Conservation (phyloP, 768 basidiomycete genomes). For the Phanerochaete carnosa region DNA sequence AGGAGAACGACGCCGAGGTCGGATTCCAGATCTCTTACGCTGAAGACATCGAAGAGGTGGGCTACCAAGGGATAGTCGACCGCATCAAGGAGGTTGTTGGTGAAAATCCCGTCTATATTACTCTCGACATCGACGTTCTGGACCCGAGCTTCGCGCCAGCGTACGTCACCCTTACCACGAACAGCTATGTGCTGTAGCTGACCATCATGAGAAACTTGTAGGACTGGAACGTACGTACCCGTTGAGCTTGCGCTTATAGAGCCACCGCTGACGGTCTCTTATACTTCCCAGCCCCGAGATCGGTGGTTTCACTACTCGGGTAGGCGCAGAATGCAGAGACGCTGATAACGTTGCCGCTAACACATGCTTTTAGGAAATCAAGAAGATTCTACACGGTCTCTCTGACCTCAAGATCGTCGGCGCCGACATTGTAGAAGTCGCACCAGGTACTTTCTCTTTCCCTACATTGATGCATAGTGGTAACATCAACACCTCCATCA, state of each 20-base stretch:
- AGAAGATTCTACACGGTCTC: conserved; percentile 33
- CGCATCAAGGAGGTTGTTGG: conserved; percentile 30
- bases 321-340: conserved; percentile 1
- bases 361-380: conserved; percentile 25
- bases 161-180: conserved; percentile 3
- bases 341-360: not conserved
- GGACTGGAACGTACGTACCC: conserved; percentile 23
- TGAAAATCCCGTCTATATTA: conserved; percentile 30
- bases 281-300: conserved; percentile 25
- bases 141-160: conserved; percentile 24
- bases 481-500: no score
- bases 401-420: conserved; percentile 34
- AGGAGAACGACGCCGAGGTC: conserved; percentile 27
- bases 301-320: conserved; percentile 30
- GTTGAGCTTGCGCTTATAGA: not conserved
- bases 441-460: conserved; percentile 21
- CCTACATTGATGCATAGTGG: not conserved
- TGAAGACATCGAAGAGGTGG: conserved; percentile 32
- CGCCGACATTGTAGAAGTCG: conserved; percentile 30
- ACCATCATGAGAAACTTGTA: not conserved
- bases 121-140: conserved; percentile 24
- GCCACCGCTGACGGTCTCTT: not conserved
- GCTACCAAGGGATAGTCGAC: conserved; percentile 30
- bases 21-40: conserved; percentile 31
- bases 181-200: not conserved